phyloP scores from a whole-genome alignment of 2,329 filamentous ascomycete genomes.

The Xylaria polymorpha region DNA sequence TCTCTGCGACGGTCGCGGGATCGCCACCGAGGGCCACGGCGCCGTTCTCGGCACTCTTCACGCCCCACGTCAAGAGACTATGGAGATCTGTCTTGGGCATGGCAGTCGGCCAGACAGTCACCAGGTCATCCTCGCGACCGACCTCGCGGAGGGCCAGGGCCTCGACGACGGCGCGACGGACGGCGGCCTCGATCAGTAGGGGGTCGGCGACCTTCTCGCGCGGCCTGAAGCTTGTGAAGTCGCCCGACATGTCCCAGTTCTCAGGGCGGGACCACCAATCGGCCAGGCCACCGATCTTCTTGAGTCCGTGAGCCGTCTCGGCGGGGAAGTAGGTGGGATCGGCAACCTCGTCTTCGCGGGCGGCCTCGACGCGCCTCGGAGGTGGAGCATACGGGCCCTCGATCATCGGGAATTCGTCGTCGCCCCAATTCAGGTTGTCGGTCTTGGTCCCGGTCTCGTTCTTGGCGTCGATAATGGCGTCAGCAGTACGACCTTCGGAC shows the following conservation, averaged over 20 bases:
- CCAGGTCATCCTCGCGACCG: conserved; percentile 44
- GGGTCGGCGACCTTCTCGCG: conserved; percentile 56
- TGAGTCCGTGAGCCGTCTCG: conserved; percentile 57
- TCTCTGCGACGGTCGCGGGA: conserved; percentile 50
- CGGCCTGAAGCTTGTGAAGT: conserved; percentile 58
- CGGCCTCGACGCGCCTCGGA: conserved; percentile 46
- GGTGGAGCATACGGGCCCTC: conserved; percentile 37
- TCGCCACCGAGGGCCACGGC: conserved; percentile 56
- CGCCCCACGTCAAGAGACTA: conserved; percentile 51
- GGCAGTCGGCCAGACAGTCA: conserved; percentile 41
- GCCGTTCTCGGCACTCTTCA: conserved; percentile 56
- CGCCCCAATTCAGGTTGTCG: background rate
- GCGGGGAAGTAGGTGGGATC: conserved; percentile 62
- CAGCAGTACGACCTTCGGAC: background rate
- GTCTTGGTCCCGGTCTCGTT: background rate
- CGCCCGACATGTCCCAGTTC: conserved; percentile 62
- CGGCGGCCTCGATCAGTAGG: conserved; percentile 59
- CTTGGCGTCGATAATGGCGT: conserved; percentile 11
- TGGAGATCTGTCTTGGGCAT: conserved; percentile 51
- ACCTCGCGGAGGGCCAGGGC: conserved; percentile 58
- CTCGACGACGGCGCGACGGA: conserved; percentile 65
- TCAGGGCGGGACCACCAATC: conserved; percentile 66
- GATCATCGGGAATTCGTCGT: background rate
- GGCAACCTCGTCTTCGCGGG: conserved; percentile 45
- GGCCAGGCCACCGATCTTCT: conserved; percentile 59